Conservation (phyloP, 1,284 basidiomycete species). For the Kalmanozyma brasiliensis region DNA sequence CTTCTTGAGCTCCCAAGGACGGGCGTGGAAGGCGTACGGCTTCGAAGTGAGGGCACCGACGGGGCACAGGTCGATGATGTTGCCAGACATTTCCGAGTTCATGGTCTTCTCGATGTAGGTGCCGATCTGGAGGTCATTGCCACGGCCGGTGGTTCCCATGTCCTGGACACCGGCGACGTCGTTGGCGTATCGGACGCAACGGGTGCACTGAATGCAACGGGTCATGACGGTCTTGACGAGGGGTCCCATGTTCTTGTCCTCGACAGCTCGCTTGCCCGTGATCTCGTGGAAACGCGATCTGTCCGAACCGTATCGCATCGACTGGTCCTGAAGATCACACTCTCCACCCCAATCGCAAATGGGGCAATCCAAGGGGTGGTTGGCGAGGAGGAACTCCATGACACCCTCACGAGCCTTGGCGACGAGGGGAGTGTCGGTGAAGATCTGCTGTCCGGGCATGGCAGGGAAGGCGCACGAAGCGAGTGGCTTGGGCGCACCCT, state of each 20-base stretch:
- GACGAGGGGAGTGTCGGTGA: conserved; percentile 92
- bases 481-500: conserved; percentile 89
- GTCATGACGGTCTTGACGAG: conserved; percentile 99
- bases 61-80: conserved; percentile 92
- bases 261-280: conserved; percentile 94
- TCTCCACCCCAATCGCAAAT: conserved; percentile 86
- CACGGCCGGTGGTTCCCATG: conserved; percentile 93
- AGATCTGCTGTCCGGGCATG: conserved; percentile 95
- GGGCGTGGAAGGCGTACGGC: conserved; percentile 95
- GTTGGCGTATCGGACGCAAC: conserved; percentile 98
- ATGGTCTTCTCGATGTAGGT: conserved; percentile 98
- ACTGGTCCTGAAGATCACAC: conserved; percentile 99
- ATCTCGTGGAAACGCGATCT: conserved; percentile 98
- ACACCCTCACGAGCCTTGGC: conserved; percentile 92
- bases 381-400: conserved; percentile 97
- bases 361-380: conserved; percentile 97
- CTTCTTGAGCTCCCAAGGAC: conserved; percentile 98
- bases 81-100: conserved; percentile 97
- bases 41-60: conserved; percentile 98
- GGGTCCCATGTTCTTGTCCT: conserved; percentile 98
- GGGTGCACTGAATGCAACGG: conserved; percentile 98
- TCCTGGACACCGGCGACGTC: conserved; percentile 99
- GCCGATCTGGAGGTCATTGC: conserved; percentile 98
- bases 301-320: conserved; percentile 98
- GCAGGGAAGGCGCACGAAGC: conserved; percentile 89